Evolutionary conservation across 108 stramenopile genomes (phyloP), one percentile per base, ranked within the genome.

Genomic region (Skeletonema grethae): DNA sequence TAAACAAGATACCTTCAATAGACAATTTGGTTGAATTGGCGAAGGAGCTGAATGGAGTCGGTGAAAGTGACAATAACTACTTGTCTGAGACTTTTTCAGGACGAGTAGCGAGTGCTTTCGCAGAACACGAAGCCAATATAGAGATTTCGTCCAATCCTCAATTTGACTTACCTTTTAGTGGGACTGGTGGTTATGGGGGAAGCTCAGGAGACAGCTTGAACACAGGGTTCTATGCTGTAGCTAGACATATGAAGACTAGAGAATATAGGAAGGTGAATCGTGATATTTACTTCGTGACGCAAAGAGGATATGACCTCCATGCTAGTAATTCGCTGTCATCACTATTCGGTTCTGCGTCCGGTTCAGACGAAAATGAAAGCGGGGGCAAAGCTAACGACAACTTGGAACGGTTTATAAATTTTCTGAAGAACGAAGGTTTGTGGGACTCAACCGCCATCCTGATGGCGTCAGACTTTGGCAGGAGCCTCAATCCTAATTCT

Each of bases 361-460:
- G 32, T 5, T 5, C 32, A 34, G 32, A 34, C 32, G 32, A 34
- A 34, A 34, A 34, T 34, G 32, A 34, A 34, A 1, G 32, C 2
- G 32, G 32, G 2, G 32, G 32, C 32, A 34, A 34, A 29, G 53
- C 71, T 55, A 75, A 85, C 35, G 35, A 16, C 11, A 73, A 77
- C 10, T 38, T 85, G 34, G 48, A 50, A 46, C 13, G 18, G 18
- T 83, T 83, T 29, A 45, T 73, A 1, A 25, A 57, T 32, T 68
- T 76, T 36, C 31, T 86, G 50, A 83, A 84, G 48, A 7, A 30
- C 1, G 65, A 70, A 56, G 67, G 63, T 22, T 41, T 82, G 8
- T 86, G 85, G 85, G 73, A 86, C 5, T 35, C 69, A 11, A 68
- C 76, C 9, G 62, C 65, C 11, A 59, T 86, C 58, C 56, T 76